A percentile compares a stretch with the other conserved stretches of the same genome.
Evolutionary conservation across 2,329 filamentous ascomycete genomes (phyloP).

Genomic region (Ascochyta lentis): DNA sequence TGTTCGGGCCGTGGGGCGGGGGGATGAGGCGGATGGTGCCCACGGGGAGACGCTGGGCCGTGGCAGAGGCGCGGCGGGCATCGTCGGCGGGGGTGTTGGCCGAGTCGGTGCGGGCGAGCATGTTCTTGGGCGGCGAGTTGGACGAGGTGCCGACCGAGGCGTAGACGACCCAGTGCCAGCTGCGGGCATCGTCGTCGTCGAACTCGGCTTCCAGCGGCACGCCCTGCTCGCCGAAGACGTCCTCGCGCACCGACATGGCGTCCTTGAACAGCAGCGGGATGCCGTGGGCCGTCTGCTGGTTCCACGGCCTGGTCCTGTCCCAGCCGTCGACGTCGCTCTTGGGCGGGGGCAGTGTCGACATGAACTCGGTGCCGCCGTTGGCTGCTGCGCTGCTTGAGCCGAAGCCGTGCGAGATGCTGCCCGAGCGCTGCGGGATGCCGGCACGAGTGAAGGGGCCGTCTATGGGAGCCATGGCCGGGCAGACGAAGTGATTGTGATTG

Average conservation of each 20-base stretch:
- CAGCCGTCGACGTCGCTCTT: conserved; percentile 45
- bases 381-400: conserved; percentile 20
- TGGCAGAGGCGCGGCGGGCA: conserved; percentile 43
- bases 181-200: conserved; percentile 79
- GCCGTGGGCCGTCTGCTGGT: conserved; percentile 38
- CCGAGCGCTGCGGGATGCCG: conserved; percentile 1
- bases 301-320: conserved; percentile 43
- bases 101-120: conserved; percentile 54
- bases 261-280: conserved; percentile 58
- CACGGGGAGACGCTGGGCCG: conserved; percentile 62
- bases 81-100: conserved; percentile 50
- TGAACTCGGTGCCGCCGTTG: conserved; percentile 49
- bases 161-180: conserved; percentile 90
- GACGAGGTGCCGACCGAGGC: conserved; percentile 62
- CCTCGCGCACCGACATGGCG: conserved; percentile 63
- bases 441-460: conserved; percentile 6
- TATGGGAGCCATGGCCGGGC: not conserved
- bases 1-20: conserved; percentile 76
- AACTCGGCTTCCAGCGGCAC: conserved; percentile 72
- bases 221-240: conserved; percentile 65
- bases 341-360: conserved; percentile 48
- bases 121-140: conserved; percentile 37
- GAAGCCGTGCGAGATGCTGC: conserved; percentile 30
- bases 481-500: not conserved
- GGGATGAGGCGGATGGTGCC: conserved; percentile 83